These are phyloP conservation scores for Sisymbrium altissimum DNA, from an alignment of 345 rosid species.

Conservation along the genomic window DNA sequence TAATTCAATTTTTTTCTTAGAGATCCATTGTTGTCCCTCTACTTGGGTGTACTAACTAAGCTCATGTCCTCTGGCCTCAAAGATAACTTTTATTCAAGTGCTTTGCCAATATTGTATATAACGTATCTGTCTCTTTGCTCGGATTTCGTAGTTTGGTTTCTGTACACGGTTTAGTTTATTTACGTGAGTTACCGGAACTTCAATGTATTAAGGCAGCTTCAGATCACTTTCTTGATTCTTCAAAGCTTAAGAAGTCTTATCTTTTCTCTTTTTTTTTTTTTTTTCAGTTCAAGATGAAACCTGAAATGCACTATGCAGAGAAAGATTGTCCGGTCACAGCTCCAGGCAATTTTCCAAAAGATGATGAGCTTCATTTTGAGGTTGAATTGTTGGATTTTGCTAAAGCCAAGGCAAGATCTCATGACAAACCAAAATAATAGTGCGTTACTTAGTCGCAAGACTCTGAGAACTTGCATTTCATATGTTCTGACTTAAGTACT, in stretches of 20 bases:
- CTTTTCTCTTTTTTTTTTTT: neutral
- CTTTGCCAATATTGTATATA: neutral
- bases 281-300: constrained; percentile 92
- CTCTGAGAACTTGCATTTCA: neutral
- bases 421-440: neutral
- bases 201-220: neutral
- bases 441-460: neutral
- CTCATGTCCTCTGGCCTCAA: neutral
- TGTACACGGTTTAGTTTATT: neutral
- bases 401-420: constrained; percentile 72
- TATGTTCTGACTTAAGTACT: neutral
- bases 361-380: constrained; percentile 97
- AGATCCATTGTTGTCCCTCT: neutral
- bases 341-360: constrained; percentile 70
- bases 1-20: constrained; percentile 15
- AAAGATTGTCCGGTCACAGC: constrained; percentile 74
- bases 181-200: neutral
- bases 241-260: neutral
- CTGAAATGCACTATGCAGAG: constrained; percentile 91
- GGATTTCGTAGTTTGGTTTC: neutral
- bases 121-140: neutral
- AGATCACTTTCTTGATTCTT: constrained; percentile 1
- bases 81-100: neutral
- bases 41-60: neutral
- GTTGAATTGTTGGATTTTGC: constrained; percentile 76